Evolutionary conservation across 352 stramenopile genomes (phyloP).

Genomic region (Phytophthora citrophthora): DNA sequence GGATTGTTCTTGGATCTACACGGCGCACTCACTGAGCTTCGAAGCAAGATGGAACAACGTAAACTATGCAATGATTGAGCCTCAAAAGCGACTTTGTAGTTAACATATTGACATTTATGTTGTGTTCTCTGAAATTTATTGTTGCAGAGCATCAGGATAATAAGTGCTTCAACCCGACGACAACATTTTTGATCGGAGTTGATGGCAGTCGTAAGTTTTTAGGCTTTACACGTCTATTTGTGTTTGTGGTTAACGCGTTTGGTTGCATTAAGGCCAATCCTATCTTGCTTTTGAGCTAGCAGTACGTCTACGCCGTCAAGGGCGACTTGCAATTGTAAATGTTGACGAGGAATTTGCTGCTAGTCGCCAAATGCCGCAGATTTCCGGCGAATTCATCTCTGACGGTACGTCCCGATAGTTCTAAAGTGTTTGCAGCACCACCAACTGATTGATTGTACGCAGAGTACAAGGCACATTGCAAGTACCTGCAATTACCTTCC

Average conservation of each 20-base stretch:
- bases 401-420: constrained; percentile 35
- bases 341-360: constrained; percentile 51
- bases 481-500: constrained; percentile 44
- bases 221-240: too few relatives aligned
- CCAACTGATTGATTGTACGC: not conserved
- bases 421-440: too few relatives aligned
- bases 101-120: too few relatives aligned
- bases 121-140: too few relatives aligned
- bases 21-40: constrained; percentile 38
- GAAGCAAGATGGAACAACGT: constrained; percentile 40
- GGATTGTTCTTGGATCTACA: constrained; percentile 73
- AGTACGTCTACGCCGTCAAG: constrained; percentile 53
- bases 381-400: constrained; percentile 66
- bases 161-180: constrained; percentile 47
- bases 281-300: constrained; percentile 66
- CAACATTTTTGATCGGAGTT: constrained; percentile 59
- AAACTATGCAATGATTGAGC: not conserved
- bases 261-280: constrained; percentile 48
- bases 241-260: not conserved
- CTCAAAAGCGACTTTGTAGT: too few relatives aligned
- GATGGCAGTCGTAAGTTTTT: constrained; percentile 67
- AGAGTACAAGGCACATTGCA: constrained; percentile 66
- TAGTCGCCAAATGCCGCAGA: constrained; percentile 61
- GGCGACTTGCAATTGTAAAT: constrained; percentile 48
- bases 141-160: constrained; percentile 45